A percentile compares a stretch with the other conserved stretches of the same genome.
phyloP scores from a whole-genome alignment of 352 stramenopile species.

The Phytophthora ramorum region DNA sequence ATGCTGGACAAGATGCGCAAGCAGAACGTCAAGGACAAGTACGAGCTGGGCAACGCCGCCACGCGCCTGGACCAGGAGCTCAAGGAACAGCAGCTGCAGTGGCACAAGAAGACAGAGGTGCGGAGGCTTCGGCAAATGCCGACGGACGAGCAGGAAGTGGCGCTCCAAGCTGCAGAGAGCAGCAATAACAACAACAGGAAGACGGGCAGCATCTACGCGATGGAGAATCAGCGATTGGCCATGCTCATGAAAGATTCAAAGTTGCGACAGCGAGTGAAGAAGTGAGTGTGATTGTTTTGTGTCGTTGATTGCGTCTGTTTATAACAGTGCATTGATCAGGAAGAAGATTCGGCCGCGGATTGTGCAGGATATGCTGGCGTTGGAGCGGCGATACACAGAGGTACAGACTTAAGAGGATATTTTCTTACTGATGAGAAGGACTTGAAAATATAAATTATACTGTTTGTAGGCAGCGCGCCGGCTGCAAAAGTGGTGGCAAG shows the following conservation, averaged over 20 bases:
- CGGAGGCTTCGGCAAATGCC: constrained; percentile 18
- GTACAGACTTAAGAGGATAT: constrained; percentile 15
- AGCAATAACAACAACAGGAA: constrained; percentile 42
- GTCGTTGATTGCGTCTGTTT: neutral
- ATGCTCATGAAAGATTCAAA: constrained; percentile 53
- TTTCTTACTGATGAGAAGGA: neutral
- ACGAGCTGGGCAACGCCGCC: constrained; percentile 47
- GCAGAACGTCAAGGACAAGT: constrained; percentile 52
- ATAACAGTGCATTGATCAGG: constrained; percentile 19
- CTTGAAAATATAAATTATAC: neutral
- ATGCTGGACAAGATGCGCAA: constrained; percentile 19
- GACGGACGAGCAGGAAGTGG: constrained; percentile 16
- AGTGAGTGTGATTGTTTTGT: constrained; percentile 26
- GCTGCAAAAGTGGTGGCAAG: constrained; percentile 71
- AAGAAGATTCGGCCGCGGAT: constrained; percentile 62
- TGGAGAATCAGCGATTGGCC: constrained; percentile 68
- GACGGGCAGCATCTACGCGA: constrained; percentile 53
- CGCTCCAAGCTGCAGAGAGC: neutral
- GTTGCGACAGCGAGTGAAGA: constrained; percentile 47
- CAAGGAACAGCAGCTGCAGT: constrained; percentile 52
- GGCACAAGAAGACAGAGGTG: constrained; percentile 31
- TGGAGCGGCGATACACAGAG: constrained; percentile 62
- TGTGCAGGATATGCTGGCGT: constrained; percentile 74
- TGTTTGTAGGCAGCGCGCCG: constrained; percentile 38
- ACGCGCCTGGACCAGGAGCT: constrained; percentile 63